These are phyloP conservation scores for Epichloe sp. DNA, from an alignment of 2,329 filamentous ascomycete species.

Conservation along the genomic window DNA sequence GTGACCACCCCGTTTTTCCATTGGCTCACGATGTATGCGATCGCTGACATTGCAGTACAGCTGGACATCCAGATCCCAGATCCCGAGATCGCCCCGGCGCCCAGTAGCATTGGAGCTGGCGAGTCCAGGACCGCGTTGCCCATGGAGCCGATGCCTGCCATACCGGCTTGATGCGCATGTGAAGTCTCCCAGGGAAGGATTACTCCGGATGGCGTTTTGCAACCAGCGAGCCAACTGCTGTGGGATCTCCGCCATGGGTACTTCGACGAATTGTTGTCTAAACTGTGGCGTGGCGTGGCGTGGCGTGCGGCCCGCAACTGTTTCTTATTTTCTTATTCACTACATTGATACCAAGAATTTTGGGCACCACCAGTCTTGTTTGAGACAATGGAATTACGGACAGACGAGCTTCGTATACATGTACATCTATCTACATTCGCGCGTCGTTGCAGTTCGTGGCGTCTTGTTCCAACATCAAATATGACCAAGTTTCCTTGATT, in stretches of 20 bases:
- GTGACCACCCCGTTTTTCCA: background rate
- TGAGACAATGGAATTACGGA: no score
- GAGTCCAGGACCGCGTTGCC: conserved; percentile 22
- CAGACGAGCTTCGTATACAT: no score
- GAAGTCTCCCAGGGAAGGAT: background rate
- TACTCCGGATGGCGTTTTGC: background rate
- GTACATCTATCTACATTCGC: no score
- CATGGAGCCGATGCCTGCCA: conserved; percentile 18
- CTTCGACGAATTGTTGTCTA: no score
- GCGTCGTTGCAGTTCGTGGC: no score
- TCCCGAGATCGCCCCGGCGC: conserved; percentile 51
- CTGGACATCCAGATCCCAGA: conserved; percentile 73
- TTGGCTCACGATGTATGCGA: no score
- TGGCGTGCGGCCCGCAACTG: background rate
- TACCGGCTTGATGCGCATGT: conserved; percentile 10
- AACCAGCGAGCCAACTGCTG: no score
- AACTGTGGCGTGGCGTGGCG: background rate
- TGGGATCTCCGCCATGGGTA: no score
- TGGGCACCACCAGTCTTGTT: no score
- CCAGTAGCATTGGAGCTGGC: conserved; percentile 28
- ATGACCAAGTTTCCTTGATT: no score
- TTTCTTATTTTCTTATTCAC: no score
- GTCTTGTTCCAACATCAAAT: no score
- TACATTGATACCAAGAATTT: background rate
- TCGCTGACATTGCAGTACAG: conserved; percentile 25